Conservation (phyloP, 306 rosid species). For the Fragaria iinumae region DNA sequence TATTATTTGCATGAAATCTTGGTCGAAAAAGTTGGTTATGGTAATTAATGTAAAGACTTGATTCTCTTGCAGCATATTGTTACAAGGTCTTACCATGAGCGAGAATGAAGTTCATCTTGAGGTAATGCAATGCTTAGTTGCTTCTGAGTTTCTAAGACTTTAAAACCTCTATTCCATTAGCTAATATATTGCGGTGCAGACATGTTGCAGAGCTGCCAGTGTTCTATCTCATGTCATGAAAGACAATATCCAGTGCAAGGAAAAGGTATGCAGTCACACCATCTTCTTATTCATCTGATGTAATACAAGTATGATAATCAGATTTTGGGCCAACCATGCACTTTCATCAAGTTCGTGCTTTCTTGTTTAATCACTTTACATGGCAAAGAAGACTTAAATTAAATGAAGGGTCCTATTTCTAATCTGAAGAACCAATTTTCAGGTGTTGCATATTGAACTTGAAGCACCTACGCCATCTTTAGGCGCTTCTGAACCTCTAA, state of each 20-base stretch:
- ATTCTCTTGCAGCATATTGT: slow-evolving; percentile 70
- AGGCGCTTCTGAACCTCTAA: slow-evolving; percentile 78
- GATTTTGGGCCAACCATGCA: background rate
- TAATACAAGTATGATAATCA: slow-evolving; percentile 5
- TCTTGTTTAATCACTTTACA: background rate
- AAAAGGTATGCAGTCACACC: slow-evolving; percentile 59
- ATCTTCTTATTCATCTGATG: slow-evolving; percentile 21
- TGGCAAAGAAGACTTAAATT: background rate
- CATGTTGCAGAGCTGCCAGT: slow-evolving; percentile 92
- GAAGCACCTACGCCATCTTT: slow-evolving; percentile 74
- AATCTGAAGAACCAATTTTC: slow-evolving; percentile 30
- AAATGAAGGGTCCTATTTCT: slow-evolving; percentile 1
- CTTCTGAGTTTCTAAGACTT: slow-evolving; percentile 7
- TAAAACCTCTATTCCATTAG: slow-evolving; percentile 8
- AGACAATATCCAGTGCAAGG: slow-evolving; percentile 86
- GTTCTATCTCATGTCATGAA: slow-evolving; percentile 87
- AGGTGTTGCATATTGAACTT: slow-evolving; percentile 76
- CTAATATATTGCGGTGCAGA: slow-evolving; percentile 50
- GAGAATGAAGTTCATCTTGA: slow-evolving; percentile 86
- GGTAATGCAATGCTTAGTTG: slow-evolving; percentile 43
- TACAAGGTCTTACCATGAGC: slow-evolving; percentile 78
- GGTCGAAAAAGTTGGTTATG: slow-evolving; percentile 16
- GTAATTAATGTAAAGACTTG: slow-evolving; percentile 26
- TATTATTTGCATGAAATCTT: slow-evolving; percentile 6
- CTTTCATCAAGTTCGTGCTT: background rate